Conservation (phyloP, 2,329 filamentous ascomycete species). For the Ascosphaera pollenicola region DNA sequence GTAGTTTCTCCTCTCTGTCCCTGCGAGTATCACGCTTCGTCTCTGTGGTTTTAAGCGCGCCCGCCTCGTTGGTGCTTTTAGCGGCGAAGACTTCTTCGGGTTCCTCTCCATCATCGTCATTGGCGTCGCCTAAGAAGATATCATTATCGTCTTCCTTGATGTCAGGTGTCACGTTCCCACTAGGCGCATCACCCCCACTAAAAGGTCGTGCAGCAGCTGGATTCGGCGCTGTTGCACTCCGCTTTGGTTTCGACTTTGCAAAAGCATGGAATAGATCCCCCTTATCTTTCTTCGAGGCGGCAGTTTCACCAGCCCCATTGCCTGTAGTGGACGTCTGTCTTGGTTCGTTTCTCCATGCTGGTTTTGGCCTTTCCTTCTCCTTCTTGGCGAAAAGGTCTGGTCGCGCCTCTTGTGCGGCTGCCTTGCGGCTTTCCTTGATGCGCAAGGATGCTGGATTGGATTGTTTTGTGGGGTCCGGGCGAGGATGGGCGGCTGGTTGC, state of each 20-base stretch:
- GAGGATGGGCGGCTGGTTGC: constrained; percentile 9
- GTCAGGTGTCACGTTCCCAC: neutral
- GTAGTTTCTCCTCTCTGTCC: constrained; percentile 42
- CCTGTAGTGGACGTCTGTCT: constrained; percentile 19
- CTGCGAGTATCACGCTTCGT: constrained; percentile 26
- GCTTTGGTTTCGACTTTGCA: constrained; percentile 44
- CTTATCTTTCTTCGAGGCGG: neutral
- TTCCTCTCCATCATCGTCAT: neutral
- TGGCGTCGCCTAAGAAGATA: neutral
- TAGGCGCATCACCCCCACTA: neutral
- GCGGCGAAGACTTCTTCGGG: neutral
- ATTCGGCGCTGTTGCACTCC: neutral
- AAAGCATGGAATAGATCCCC: constrained; percentile 53
- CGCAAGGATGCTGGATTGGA: constrained; percentile 11
- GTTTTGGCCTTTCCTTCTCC: neutral
- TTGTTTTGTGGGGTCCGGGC: constrained; percentile 9
- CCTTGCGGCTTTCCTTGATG: constrained; percentile 9
- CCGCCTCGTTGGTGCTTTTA: neutral
- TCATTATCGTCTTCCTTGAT: neutral
- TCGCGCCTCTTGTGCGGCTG: constrained; percentile 5
- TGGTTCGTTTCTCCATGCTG: constrained; percentile 12
- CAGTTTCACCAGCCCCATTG: constrained; percentile 26
- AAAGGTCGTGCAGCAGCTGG: neutral
- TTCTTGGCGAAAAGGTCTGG: too few relatives aligned
- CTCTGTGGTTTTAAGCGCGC: neutral